Evolutionary conservation across 805 yeast species (phyloP).

Genomic region (Maudiozyma turicensis): DNA sequence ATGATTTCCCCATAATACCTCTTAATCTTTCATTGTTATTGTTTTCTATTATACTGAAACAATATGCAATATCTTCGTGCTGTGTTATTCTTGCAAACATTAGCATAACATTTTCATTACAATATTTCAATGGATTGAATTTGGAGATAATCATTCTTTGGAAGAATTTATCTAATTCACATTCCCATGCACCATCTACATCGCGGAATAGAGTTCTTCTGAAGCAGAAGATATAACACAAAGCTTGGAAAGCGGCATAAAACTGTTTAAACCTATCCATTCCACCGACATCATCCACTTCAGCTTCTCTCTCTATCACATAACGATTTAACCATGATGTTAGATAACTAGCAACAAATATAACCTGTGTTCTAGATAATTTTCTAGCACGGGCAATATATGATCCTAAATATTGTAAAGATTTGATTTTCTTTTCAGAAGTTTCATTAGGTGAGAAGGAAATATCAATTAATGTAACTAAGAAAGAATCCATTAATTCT

Average conservation of each 20-base stretch:
- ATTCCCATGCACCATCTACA: slow-evolving; percentile 53
- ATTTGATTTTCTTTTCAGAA: slow-evolving; percentile 69
- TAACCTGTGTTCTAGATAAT: slow-evolving; percentile 60
- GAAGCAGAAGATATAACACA: slow-evolving; percentile 86
- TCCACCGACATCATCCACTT: slow-evolving; percentile 57
- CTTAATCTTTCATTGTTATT: slow-evolving; percentile 49
- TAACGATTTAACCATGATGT: slow-evolving; percentile 77
- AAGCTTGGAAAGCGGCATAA: slow-evolving; percentile 84
- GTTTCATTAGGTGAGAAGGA: slow-evolving; percentile 65
- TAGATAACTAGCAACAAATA: slow-evolving; percentile 73
- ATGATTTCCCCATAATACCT: slow-evolving; percentile 33
- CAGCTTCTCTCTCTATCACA: slow-evolving; percentile 75
- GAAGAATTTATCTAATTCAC: slow-evolving; percentile 74
- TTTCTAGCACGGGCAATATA: slow-evolving; percentile 80
- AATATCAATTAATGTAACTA: slow-evolving; percentile 72
- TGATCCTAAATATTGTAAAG: slow-evolving; percentile 86
- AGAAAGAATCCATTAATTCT: slow-evolving; percentile 74
- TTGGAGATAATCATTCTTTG: slow-evolving; percentile 77
- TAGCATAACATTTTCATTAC: slow-evolving; percentile 86
- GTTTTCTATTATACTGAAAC: slow-evolving; percentile 86
- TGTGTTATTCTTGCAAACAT: slow-evolving; percentile 92
- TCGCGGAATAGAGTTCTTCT: slow-evolving; percentile 53
- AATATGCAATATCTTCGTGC: slow-evolving; percentile 80
- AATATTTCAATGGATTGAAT: slow-evolving; percentile 87
- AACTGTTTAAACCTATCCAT: slow-evolving; percentile 87